Base-by-base conservation (phyloP, 257 asterid species). In the Solanum ossicruentum region DNA sequence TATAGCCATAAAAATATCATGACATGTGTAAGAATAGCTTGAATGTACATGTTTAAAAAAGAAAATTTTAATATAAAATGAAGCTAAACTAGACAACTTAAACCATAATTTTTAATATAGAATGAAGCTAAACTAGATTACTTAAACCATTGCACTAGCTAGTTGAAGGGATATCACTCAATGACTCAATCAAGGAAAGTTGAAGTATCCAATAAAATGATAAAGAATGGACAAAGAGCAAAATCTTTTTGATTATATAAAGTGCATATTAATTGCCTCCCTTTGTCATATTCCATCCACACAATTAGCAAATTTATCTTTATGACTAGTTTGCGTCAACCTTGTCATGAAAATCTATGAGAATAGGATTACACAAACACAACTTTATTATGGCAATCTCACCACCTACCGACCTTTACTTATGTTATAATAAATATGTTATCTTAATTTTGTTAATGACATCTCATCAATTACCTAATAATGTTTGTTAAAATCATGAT, bases 401-500 rank as follows among this genome's bases (percentile, higher is more conserved):
- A 32, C 45, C 45, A 83, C 28, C 11, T 36, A 61, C 80, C 45
- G 4, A 36, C 41, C 5, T 26, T 65, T 83, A 67, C 83, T 84
- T 20, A 61, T 11, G 77, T 86, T 84, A 80, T 54, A 57, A 80
- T 54, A 57, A 83, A 84, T 36, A 17, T 43, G 52, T 80, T 87
- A 83, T 86, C 88, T 17, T 69, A 39, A 36, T 12, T 77, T 83
- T 65, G 20, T 47, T 39, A 86, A 61, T 83, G 70, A 39, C 69
- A 23, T 73, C 58, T 79, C 78, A 84, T 67, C 83, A 86, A 45
- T 16, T 61, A 86, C 70, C 71, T 83, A 86, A 61, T 63, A 86
- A 77, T 56, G 49, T 75, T 45, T 72, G 88, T 60, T 73, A 47
- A n/a, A 52, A 28, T 47, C 72, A 85, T 80, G 78, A 85, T 65